Evolutionary conservation across 176 grass and related monocot genomes (phyloP), one percentile per base, ranked within the genome.

Genomic region (Phyllostachys edulis): DNA sequence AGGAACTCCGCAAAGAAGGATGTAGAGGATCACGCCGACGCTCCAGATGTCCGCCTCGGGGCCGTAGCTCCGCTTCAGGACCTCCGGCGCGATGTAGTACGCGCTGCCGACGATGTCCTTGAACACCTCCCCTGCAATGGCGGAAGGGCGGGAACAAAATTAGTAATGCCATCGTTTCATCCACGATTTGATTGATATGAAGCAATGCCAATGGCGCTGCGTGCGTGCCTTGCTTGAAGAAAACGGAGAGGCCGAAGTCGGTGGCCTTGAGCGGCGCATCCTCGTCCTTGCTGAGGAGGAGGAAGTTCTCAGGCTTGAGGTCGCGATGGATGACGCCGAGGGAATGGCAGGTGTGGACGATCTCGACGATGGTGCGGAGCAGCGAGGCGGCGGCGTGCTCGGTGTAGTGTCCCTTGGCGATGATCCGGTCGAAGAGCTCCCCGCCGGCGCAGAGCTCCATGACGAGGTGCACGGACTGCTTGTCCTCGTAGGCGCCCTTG

Each of bases 381-480:
- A 97, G 81, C 38, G 90, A 73, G 0, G 95, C 95, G 5, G 95
- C 90, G 2, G 90, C 92, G 42, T 92, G 91, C 89, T 97, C 92
- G 0, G 92, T 97, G 79, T 94, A 97, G 77, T 97, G 88, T 0
- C 95, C 95, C 88, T 84, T 91, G 57, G 86, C 87, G 82, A 97
- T 94, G 85, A 97, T 94, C 14, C 95, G 68, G 72, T 97, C 95
- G 71, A 97, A 97, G 47, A 97, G 92, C 85, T 97, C 95, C 2
- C 95, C 95, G 36, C 95, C 95, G 6, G 95, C 92, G 71, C 95
- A 97, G 37, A 97, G 85, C 74, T 97, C 95, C 95, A 97, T 97
- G 73, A 97, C 95, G 20, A 97, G 88, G 88, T 97, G 95, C 65
- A 94, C 95, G 0, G 92, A 94, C 64, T 97, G 95, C 90, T 94